A percentile compares a stretch with the other conserved stretches of the same genome.
Evolutionary conservation across 192 early-diverging fungal species (phyloP).

Genomic region (Mortierella alpina): DNA sequence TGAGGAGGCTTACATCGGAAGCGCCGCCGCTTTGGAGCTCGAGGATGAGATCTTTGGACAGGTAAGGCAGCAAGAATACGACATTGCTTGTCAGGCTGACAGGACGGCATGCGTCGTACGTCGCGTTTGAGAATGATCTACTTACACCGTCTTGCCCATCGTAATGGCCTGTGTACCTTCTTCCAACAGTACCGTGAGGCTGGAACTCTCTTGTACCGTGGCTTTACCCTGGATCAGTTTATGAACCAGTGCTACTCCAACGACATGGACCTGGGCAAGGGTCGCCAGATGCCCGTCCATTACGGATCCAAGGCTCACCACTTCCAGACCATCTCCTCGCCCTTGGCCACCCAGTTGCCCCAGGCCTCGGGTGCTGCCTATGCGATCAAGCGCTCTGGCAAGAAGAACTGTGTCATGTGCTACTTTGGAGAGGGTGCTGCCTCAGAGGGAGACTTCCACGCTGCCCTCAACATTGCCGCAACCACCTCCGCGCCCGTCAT

Average conservation of each 20-base stretch:
- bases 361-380: slow-evolving; percentile 97
- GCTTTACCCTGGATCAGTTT: slow-evolving; percentile 92
- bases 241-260: slow-evolving; percentile 99
- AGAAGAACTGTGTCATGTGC: slow-evolving; percentile 86
- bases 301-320: slow-evolving; percentile 87
- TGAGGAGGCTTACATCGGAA: slow-evolving; percentile 95
- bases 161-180: background rate
- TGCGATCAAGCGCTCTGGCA: slow-evolving; percentile 85
- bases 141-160: no score
- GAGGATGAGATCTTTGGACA: slow-evolving; percentile 96
- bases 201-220: slow-evolving; percentile 93
- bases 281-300: slow-evolving; percentile 99
- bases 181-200: slow-evolving; percentile 90
- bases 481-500: slow-evolving; percentile 92
- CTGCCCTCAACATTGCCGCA: slow-evolving; percentile 96
- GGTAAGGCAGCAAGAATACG: slow-evolving; percentile 49
- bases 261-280: slow-evolving; percentile 88
- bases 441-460: slow-evolving; percentile 97
- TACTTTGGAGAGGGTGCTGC: slow-evolving; percentile 99
- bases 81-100: no score
- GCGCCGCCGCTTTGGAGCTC: slow-evolving; percentile 85
- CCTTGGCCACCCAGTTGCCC: slow-evolving; percentile 97
- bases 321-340: slow-evolving; percentile 98
- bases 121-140: slow-evolving; percentile 5
- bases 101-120: no score